Evolutionary conservation across 495 filamentous ascomycete species (phyloP), one percentile per base, ranked within the genome.

Genomic region (Pyrenula aspistea): DNA sequence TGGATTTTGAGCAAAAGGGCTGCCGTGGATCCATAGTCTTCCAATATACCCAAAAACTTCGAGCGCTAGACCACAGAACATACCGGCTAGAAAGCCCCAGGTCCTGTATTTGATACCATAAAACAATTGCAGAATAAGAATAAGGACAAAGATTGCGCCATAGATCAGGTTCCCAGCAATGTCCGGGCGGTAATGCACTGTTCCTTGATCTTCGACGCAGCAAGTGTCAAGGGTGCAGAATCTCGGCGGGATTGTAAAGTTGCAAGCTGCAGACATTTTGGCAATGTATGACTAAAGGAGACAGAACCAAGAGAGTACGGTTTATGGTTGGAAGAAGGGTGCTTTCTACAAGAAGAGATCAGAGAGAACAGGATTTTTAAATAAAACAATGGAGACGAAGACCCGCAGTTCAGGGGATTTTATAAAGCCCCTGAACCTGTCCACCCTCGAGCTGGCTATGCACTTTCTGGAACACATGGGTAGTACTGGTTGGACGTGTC

Each of bases 1-100:
- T 15, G 56, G 15, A 53, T 66, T 4, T 53, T 24, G 52, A 12
- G 56, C 53, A 58, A 72, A 77, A 0, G 74, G 73, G 47, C 68
- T 63, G 21, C 64, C 49, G 55, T 70, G 60, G 21, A 69, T 52
- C 62, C 61, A 58, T n/a, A 77, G 23, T 2, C 74, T 63, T 11
- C 70, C 73, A 21, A 57, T 66, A 53, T 77, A 77, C 55, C 74
- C 74, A 51, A 77, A 55, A 22, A 71, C 60, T 61, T 77, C 74
- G 20, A 63, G 55, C 12, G 66, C 19, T 36, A 66, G 56, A 10
- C 74, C 74, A 10, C 67, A 52, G 22, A 64, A 25, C 65, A 77
- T 68, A 12, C 60, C 62, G 3, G 61, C 56, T 20, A 68, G 25
- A 56, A 76, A 77, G 4, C 65, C 67, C 73, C 73, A 77, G 51